A percentile compares a stretch with the other conserved stretches of the same genome.
Conservation (phyloP, 495 filamentous ascomycete genomes). For the Tuber magnatum region DNA sequence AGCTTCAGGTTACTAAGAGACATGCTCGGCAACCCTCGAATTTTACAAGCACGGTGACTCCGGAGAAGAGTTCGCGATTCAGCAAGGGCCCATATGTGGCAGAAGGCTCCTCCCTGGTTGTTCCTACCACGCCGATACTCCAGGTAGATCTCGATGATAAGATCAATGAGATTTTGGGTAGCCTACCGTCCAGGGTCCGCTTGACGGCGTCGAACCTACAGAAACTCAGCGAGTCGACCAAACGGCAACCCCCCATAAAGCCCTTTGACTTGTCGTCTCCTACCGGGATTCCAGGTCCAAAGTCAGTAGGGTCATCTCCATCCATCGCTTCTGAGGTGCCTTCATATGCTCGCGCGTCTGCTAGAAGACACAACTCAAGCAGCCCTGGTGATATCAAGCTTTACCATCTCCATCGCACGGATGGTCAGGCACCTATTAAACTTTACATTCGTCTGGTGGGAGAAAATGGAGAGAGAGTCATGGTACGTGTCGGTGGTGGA, state of each 20-base stretch:
- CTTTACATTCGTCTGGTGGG: conserved; percentile 88
- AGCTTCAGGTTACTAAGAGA: conserved; percentile 21
- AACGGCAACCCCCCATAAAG: conserved; percentile 18
- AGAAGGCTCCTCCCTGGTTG: conserved; percentile 11
- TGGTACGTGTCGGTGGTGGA: conserved; percentile 93
- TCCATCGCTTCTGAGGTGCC: conserved; percentile 53
- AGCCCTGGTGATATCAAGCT: conserved; percentile 68
- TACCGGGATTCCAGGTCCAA: conserved; percentile 42
- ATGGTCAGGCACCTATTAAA: conserved; percentile 78
- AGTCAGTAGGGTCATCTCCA: conserved; percentile 45
- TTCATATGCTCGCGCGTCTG: conserved; percentile 53
- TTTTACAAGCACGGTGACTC: conserved; percentile 13
- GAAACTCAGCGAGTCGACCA: conserved; percentile 39
- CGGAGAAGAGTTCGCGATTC: conserved; percentile 20
- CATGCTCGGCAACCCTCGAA: conserved; percentile 15
- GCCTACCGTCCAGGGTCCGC: conserved; percentile 71
- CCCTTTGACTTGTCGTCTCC: conserved; percentile 26
- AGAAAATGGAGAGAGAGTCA: conserved; percentile 81
- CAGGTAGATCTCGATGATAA: conserved; percentile 74
- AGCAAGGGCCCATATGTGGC: conserved; percentile 8
- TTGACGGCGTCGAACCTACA: conserved; percentile 53
- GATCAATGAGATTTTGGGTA: conserved; percentile 73
- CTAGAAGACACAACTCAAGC: conserved; percentile 45
- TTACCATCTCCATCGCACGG: conserved; percentile 82
- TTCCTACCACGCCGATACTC: conserved; percentile 23